Evolutionary conservation across 2,329 filamentous ascomycete species (phyloP).

Genomic region (Hymenoscyphus repandus): DNA sequence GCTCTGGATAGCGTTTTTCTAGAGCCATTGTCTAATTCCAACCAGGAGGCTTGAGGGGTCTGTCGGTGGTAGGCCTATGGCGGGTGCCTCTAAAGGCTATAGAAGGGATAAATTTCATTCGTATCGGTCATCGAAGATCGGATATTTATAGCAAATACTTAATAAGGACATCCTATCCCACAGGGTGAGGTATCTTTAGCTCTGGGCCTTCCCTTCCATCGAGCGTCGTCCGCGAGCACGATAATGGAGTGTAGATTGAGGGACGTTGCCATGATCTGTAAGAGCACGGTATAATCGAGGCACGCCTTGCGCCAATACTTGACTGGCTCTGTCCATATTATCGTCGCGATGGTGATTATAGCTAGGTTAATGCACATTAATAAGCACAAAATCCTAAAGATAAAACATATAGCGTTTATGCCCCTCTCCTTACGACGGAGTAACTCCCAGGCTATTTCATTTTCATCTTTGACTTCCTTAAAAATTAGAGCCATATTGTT

Average conservation of each 20-base stretch:
- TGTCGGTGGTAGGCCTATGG: constrained; percentile 6
- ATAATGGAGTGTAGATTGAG: constrained; percentile 8
- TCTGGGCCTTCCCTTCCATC: constrained; percentile 4
- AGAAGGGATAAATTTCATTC: constrained; percentile 9
- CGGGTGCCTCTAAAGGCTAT: constrained; percentile 8
- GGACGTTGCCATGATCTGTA: constrained; percentile 12
- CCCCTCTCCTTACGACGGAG: no score
- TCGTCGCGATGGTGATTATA: constrained; percentile 8
- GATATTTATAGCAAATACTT: constrained; percentile 11
- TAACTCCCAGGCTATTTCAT: no score
- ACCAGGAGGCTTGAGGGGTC: constrained; percentile 4
- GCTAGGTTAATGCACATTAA: no score
- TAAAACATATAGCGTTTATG: no score
- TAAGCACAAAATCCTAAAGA: no score
- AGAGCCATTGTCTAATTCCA: background rate
- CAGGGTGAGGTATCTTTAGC: background rate
- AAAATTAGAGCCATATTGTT: no score
- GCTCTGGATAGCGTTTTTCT: background rate
- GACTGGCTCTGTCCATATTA: constrained; percentile 18
- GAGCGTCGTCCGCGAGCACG: constrained; percentile 8
- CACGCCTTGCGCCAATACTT: constrained; percentile 17
- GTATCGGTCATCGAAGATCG: constrained; percentile 15
- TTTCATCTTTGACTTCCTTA: no score
- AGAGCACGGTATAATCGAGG: constrained; percentile 22
- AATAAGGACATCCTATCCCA: constrained; percentile 4